phyloP scores from a whole-genome alignment of 495 filamentous ascomycete species.

The Chaetomium cochliodes region DNA sequence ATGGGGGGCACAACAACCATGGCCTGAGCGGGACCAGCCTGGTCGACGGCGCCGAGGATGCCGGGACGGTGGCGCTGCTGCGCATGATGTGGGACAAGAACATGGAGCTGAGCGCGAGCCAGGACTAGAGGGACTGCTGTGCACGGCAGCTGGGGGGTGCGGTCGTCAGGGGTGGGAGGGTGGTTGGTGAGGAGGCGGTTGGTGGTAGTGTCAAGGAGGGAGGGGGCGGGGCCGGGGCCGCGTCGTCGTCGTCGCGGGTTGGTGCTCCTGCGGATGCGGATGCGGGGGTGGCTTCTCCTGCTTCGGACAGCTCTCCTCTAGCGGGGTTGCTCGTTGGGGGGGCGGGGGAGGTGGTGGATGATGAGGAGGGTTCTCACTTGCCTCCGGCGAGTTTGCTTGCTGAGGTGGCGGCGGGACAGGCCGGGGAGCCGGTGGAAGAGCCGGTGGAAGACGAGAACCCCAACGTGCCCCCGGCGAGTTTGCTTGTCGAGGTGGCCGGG shows the following conservation, averaged over 20 bases:
- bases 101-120: slow-evolving; percentile 50
- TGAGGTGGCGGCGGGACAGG: too few relatives aligned
- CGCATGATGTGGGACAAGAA: slow-evolving; percentile 57
- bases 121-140: slow-evolving; percentile 39
- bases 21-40: slow-evolving; percentile 45
- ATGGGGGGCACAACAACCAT: too few relatives aligned
- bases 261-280: too few relatives aligned
- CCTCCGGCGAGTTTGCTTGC: neutral
- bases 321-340: neutral
- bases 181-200: neutral
- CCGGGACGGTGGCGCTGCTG: slow-evolving; percentile 46
- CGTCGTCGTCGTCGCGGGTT: too few relatives aligned
- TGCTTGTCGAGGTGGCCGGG: neutral
- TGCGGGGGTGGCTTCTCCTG: too few relatives aligned
- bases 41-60: slow-evolving; percentile 45
- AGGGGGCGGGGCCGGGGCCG: too few relatives aligned
- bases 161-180: neutral
- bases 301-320: neutral
- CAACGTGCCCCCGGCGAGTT: neutral
- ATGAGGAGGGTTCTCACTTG: too few relatives aligned
- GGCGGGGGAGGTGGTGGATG: neutral
- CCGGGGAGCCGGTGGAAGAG: too few relatives aligned
- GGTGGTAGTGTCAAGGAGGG: neutral
- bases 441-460: too few relatives aligned
- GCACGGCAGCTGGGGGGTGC: neutral